Conservation (phyloP, 345 rosid species). For the Bruguiera gymnorhiza region DNA sequence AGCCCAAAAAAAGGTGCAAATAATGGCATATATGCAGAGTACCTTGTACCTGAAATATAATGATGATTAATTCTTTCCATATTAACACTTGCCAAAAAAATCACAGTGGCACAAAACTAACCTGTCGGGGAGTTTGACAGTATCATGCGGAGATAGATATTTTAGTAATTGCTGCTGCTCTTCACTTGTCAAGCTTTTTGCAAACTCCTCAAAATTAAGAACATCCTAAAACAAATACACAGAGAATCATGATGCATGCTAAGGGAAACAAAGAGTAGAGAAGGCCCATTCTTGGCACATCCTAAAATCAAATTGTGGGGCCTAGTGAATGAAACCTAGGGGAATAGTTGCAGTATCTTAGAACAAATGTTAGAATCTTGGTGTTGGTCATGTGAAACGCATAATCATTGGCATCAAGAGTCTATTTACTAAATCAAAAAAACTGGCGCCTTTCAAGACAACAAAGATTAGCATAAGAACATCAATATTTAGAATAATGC, state of each 20-base stretch:
- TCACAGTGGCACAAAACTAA: slow-evolving; percentile 15
- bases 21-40: not conserved
- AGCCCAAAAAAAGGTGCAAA: not conserved
- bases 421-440: too few species aligned
- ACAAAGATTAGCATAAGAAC: not conserved
- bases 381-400: not conserved
- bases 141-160: slow-evolving; percentile 66
- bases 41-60: not conserved
- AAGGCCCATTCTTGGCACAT: not conserved
- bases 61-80: not conserved
- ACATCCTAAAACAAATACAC: slow-evolving; percentile 51
- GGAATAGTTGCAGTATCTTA: not conserved
- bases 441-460: too few species aligned
- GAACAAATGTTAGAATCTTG: not conserved
- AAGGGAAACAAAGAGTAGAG: not conserved
- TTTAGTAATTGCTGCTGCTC: slow-evolving; percentile 78
- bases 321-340: not conserved
- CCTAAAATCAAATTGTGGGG: not conserved
- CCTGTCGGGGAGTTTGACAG: slow-evolving; percentile 65
- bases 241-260: slow-evolving; percentile 3
- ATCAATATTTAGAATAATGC: not conserved
- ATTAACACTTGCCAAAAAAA: not conserved
- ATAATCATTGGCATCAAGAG: not conserved
- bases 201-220: slow-evolving; percentile 76
- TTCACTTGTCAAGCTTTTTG: slow-evolving; percentile 55